A percentile compares a stretch with the other conserved stretches of the same genome.
Conservation (phyloP, 768 basidiomycete species). For the Chiua virens region DNA sequence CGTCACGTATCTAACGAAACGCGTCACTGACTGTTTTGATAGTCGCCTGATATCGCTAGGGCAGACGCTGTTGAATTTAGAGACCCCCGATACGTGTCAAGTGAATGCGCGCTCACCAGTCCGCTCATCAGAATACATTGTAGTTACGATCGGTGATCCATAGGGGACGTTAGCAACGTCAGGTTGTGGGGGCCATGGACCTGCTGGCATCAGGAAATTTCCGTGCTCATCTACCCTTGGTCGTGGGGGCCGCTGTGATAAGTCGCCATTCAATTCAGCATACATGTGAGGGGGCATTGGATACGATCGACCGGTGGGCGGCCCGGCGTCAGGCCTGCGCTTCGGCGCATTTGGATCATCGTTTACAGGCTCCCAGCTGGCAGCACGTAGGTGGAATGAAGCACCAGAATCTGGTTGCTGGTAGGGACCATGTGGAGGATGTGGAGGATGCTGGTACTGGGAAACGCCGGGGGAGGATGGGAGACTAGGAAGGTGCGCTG, state of each 20-base stretch:
- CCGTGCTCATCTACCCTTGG: conserved; percentile 34
- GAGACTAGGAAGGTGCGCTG: conserved; percentile 30
- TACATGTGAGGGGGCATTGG: conserved; percentile 34
- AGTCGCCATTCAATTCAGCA: conserved; percentile 34
- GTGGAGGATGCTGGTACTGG: conserved; percentile 30
- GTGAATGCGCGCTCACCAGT: conserved; percentile 41
- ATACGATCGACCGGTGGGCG: conserved; percentile 34
- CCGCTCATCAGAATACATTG: conserved; percentile 59
- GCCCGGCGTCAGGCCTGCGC: conserved; percentile 35
- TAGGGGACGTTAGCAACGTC: conserved; percentile 40
- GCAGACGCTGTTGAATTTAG: conserved; percentile 18
- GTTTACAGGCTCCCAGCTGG: conserved; percentile 51
- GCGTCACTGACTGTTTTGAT: conserved; percentile 42
- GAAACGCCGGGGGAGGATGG: conserved; percentile 22
- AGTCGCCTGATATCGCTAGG: conserved; percentile 45
- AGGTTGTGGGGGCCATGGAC: conserved; percentile 35
- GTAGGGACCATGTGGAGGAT: conserved; percentile 28
- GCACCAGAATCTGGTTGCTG: conserved; percentile 29
- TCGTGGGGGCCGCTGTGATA: conserved; percentile 27
- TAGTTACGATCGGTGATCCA: conserved; percentile 41
- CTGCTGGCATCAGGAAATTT: conserved; percentile 28
- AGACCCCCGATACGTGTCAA: conserved; percentile 8
- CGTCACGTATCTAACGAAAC: conserved; percentile 3
- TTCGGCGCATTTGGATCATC: conserved; percentile 38
- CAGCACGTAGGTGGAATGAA: conserved; percentile 59